phyloP scores from a whole-genome alignment of 306 rosid genomes.

The Dalbergia cochinchinensis region DNA sequence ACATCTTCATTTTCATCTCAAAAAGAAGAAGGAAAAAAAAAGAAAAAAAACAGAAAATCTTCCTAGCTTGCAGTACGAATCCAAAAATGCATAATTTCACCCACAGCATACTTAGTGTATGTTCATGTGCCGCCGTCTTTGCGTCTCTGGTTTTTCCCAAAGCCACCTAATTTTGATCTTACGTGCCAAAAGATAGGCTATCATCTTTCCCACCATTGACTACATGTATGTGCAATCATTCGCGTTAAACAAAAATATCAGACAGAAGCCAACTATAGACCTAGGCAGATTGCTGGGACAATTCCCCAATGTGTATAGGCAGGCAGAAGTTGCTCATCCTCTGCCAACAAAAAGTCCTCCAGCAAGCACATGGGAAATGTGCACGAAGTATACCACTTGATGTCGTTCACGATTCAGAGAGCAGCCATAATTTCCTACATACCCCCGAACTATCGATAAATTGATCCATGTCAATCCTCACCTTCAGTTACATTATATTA shows the following conservation, averaged over 20 bases:
- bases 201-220: neutral
- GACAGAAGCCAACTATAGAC: neutral
- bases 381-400: slow-evolving; percentile 29
- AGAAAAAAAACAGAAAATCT: neutral
- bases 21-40: neutral
- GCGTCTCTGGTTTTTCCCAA: neutral
- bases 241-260: slow-evolving; percentile 19
- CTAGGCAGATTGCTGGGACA: slow-evolving; percentile 17
- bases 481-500: slow-evolving; percentile 5
- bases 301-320: slow-evolving; percentile 14
- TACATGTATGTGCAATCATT: neutral
- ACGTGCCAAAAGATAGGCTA: slow-evolving; percentile 5
- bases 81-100: neutral
- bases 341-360: slow-evolving; percentile 38
- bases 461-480: slow-evolving; percentile 27
- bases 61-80: neutral
- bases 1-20: neutral
- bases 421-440: slow-evolving; percentile 38
- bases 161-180: slow-evolving; percentile 9
- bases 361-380: slow-evolving; percentile 18
- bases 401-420: slow-evolving; percentile 36
- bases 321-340: slow-evolving; percentile 34
- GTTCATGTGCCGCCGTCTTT: neutral
- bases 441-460: slow-evolving; percentile 24
- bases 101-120: neutral